phyloP scores from a whole-genome alignment of 2,329 filamentous ascomycete species.

The Colletotrichum sp. region DNA sequence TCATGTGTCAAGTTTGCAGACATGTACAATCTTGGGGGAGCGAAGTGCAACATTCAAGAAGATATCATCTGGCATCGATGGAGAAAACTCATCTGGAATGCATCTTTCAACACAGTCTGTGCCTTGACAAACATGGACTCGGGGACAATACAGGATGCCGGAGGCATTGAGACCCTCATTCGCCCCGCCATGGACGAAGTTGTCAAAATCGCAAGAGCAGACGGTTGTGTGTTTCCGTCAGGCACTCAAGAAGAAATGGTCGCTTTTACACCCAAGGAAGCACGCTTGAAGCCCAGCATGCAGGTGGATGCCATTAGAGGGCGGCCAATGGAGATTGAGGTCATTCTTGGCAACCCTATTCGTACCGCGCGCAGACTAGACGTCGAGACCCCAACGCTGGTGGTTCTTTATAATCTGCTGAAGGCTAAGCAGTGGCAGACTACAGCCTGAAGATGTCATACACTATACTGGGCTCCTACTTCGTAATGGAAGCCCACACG shows the following conservation, averaged over 20 bases:
- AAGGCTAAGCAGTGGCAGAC: background rate
- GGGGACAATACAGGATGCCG: background rate
- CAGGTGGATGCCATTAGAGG: background rate
- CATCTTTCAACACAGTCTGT: background rate
- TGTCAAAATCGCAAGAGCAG: background rate
- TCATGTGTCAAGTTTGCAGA: background rate
- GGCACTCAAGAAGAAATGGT: background rate
- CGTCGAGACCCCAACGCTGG: background rate
- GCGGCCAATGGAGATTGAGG: background rate
- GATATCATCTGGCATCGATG: background rate
- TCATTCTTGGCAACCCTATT: background rate
- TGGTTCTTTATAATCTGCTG: background rate
- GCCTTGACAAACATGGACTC: background rate
- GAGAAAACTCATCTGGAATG: background rate
- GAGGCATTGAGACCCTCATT: background rate
- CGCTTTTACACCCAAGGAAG: background rate
- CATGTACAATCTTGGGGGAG: background rate
- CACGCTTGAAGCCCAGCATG: background rate
- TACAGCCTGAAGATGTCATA: background rate
- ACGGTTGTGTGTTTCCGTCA: background rate
- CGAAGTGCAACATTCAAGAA: background rate
- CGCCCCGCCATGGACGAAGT: background rate
- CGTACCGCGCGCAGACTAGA: background rate
- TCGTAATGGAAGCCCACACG: background rate
- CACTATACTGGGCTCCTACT: no score